Conservation (phyloP, 2,329 filamentous ascomycete genomes). For the Exophiala aquamarina region DNA sequence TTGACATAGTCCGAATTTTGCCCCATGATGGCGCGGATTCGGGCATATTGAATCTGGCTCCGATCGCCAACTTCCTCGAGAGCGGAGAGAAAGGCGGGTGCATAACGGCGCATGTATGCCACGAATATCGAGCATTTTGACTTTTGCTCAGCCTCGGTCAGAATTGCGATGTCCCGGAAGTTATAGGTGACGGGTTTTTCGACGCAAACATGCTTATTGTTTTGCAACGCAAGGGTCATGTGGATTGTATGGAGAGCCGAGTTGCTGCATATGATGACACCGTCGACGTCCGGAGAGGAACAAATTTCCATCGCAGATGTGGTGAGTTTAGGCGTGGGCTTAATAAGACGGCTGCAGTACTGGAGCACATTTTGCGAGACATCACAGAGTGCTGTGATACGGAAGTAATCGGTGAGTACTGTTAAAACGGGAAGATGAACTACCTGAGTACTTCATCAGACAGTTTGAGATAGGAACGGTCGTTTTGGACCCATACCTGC, state of each 20-base stretch:
- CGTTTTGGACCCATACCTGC: no score
- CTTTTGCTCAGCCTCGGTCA: conserved; percentile 48
- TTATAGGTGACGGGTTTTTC: conserved; percentile 75
- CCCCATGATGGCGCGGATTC: conserved; percentile 56
- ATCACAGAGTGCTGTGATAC: conserved; percentile 53
- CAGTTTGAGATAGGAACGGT: no score
- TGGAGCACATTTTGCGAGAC: conserved; percentile 43
- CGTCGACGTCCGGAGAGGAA: conserved; percentile 54
- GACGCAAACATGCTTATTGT: conserved; percentile 41
- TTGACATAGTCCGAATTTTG: conserved; percentile 44
- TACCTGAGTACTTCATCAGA: no score
- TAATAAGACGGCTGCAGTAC: conserved; percentile 36
- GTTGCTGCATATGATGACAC: no score
- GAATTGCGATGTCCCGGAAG: conserved; percentile 48
- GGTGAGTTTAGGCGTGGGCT: conserved; percentile 35
- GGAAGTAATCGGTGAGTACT: conserved; percentile 46
- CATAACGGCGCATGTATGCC: conserved; percentile 61
- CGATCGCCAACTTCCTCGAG: conserved; percentile 54
- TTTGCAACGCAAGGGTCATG: no score
- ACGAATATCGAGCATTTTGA: conserved; percentile 60
- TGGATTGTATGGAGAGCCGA: no score
- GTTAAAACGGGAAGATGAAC: conserved; percentile 51
- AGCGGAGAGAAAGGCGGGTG: conserved; percentile 51
- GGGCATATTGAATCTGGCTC: conserved; percentile 52
- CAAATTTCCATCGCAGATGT: conserved; percentile 49